Evolutionary conservation across 208 protist genomes (phyloP).

Genomic region (Endotrypanum monterogeii): DNA sequence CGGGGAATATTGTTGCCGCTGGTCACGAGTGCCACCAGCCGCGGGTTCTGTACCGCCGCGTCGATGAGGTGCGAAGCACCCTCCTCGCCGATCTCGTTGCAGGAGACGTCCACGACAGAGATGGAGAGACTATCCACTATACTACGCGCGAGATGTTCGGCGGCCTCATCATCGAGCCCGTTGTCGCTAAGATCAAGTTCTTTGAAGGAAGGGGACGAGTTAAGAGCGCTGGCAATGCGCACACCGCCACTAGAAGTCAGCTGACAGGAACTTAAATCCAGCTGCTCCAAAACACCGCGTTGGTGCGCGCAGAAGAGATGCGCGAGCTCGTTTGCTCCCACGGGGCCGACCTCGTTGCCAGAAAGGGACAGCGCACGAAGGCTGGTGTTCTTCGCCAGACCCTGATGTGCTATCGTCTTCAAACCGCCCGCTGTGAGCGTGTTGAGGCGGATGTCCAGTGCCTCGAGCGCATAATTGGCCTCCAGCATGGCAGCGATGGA

Average conservation of each 20-base stretch:
- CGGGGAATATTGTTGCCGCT: constrained; percentile 85
- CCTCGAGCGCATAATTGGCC: constrained; percentile 67
- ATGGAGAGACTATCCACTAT: constrained; percentile 70
- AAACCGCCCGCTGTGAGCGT: constrained; percentile 58
- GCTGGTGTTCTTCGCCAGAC: constrained; percentile 70
- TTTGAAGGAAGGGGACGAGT: constrained; percentile 56
- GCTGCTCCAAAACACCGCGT: constrained; percentile 48
- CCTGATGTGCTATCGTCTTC: constrained; percentile 52
- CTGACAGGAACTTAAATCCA: constrained; percentile 78
- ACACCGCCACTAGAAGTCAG: constrained; percentile 66
- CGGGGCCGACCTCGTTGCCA: constrained; percentile 74
- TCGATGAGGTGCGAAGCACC: constrained; percentile 78
- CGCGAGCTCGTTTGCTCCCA: constrained; percentile 68
- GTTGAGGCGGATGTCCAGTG: constrained; percentile 83
- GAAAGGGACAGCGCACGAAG: constrained; percentile 57
- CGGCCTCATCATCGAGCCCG: constrained; percentile 79
- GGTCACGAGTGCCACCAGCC: constrained; percentile 60
- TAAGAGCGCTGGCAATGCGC: constrained; percentile 72
- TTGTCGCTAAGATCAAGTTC: constrained; percentile 86
- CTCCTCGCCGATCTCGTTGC: constrained; percentile 73
- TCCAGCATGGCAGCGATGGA: constrained; percentile 76
- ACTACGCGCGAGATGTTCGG: constrained; percentile 61
- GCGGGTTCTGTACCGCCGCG: constrained; percentile 65
- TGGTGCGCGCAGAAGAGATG: constrained; percentile 55
- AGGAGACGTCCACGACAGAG: constrained; percentile 62